These are phyloP conservation scores for Cyathus olla DNA, from an alignment of 1,284 basidiomycete genomes.

Conservation along the genomic window DNA sequence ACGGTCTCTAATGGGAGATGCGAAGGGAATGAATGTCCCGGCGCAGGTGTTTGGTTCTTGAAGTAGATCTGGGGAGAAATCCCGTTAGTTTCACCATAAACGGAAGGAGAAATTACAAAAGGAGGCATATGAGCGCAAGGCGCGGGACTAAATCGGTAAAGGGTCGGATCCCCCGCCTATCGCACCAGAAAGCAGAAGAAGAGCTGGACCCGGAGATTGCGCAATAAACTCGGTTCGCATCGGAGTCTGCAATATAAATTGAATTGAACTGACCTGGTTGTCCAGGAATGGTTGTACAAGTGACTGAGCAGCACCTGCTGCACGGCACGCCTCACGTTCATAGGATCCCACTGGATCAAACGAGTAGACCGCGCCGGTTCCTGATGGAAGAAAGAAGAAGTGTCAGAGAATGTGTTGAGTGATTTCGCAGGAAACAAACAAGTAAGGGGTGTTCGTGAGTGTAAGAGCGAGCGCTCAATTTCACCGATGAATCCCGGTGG, in stretches of 20 bases:
- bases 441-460: constrained; percentile 2
- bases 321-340: constrained; percentile 94
- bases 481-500: too few species aligned
- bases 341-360: constrained; percentile 98
- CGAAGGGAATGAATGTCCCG: constrained; percentile 76
- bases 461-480: constrained; percentile 3
- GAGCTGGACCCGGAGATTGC: constrained; percentile 14
- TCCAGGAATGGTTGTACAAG: constrained; percentile 96
- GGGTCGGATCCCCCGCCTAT: constrained; percentile 50
- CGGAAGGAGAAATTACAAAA: constrained; percentile 19
- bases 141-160: constrained; percentile 58
- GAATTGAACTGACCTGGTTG: constrained; percentile 80
- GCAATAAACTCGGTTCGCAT: constrained; percentile 3
- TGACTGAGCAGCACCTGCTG: constrained; percentile 91
- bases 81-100: constrained; percentile 29
- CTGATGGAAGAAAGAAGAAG: constrained; percentile 50
- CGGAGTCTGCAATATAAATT: constrained; percentile 4
- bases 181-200: constrained; percentile 26
- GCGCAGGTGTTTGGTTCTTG: constrained; percentile 87
- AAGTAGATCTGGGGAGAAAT: constrained; percentile 84
- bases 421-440: constrained; percentile 6
- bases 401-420: constrained; percentile 15
- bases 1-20: constrained; percentile 88
- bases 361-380: constrained; percentile 94
- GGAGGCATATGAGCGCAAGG: constrained; percentile 23